Evolutionary conservation across 2,329 filamentous ascomycete genomes (phyloP), one percentile per base, ranked within the genome.

Genomic region (Cryphonectria japonica): DNA sequence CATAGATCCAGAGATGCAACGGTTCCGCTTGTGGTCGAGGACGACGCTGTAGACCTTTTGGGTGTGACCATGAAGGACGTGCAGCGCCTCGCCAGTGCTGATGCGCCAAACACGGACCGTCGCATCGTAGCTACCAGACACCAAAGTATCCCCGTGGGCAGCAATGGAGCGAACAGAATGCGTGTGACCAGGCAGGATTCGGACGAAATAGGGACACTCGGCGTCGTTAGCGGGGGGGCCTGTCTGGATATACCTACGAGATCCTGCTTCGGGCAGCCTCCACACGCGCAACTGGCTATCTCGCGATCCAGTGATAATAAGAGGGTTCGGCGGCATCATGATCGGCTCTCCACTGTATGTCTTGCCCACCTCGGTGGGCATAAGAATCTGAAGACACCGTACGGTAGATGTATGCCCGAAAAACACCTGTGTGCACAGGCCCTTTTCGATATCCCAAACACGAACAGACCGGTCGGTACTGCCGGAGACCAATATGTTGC

Each of bases 11-110:
- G 95, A 98, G 74, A 99, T 98, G 82, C 96, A 99, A 57, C 95
- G 92, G 78, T 97, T 97, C 71, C 96, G 92, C 76, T 92, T 91
- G 75, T 94, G 92, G 77, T 99, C 96, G 32, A 98, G 85, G 11
- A 99, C 96, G 11, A 99, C 96, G 72, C 95, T 98, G 80, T 99
- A 99, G 0, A 99, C 96, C 80, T 99, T 98, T 79, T 95, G 91
- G 0, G 89, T 88, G 79, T 99, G 96, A 0, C 96, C 96, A 73
- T 92, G 90, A 5, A 99, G 85, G 16, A 94, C 90, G 77, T 97
- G 93, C 3, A 96, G 79, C 9, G 92, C 89, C 78, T 98, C 95
- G 65, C 96, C 96, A 0, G 94, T 99, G 69, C 95, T 98, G 75
- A 99, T 97, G 76, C 93, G 95, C 96, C 96, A 99, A 0, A 99